Evolutionary conservation across 176 grass and related monocot genomes (phyloP).

Genomic region (Microstegium vimineum): DNA sequence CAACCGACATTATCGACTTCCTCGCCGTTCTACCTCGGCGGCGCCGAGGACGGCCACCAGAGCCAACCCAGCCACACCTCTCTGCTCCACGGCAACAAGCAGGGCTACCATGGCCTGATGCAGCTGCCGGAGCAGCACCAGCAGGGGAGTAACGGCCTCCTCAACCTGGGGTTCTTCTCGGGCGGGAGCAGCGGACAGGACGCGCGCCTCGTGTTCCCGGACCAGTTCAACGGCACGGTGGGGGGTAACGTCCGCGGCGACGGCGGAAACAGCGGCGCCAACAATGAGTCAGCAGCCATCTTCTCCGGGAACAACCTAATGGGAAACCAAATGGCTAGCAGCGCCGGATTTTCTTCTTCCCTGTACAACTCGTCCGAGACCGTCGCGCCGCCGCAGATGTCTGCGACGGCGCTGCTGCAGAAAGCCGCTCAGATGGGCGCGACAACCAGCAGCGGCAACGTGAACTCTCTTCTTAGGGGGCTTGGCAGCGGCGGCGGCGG

Average conservation of each 20-base stretch:
- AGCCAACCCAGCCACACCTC: conserved; percentile 15
- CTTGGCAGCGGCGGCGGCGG: conserved; percentile 30
- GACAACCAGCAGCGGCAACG: conserved; percentile 33
- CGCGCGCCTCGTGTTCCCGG: conserved; percentile 45
- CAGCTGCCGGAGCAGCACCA: conserved; percentile 62
- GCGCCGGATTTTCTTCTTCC: conserved; percentile 25
- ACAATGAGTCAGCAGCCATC: conserved; percentile 5
- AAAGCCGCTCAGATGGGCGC: conserved; percentile 85
- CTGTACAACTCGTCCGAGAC: conserved; percentile 34
- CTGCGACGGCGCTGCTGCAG: conserved; percentile 71
- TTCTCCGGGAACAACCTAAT: conserved; percentile 51
- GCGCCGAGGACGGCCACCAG: conserved; percentile 33
- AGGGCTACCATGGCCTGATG: conserved; percentile 68
- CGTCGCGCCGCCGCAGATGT: conserved; percentile 57
- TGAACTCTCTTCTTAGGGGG: conserved; percentile 59
- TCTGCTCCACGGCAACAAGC: conserved; percentile 49
- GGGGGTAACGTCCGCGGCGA: conserved; percentile 6
- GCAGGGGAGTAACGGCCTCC: conserved; percentile 12
- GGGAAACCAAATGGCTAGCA: conserved; percentile 31
- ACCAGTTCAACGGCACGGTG: conserved; percentile 19
- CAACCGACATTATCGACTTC: neutral
- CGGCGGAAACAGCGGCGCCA: neutral
- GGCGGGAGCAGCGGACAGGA: conserved; percentile 40
- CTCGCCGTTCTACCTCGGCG: conserved; percentile 55
- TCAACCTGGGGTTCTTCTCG: conserved; percentile 50